These are phyloP conservation scores for Gossypium turneri DNA, from an alignment of 345 rosid species.

Conservation along the genomic window DNA sequence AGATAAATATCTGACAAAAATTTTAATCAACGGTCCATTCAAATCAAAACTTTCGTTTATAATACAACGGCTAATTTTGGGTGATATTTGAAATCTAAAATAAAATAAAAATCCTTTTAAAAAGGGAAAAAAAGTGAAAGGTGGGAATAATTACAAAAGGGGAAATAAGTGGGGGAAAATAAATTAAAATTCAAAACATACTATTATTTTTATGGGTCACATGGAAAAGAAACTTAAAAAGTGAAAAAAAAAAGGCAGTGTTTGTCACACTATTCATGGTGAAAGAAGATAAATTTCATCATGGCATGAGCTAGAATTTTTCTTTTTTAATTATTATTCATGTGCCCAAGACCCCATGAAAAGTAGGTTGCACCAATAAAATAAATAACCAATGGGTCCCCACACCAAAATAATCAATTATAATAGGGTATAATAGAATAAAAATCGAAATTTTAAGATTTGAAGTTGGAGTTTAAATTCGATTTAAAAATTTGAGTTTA, in stretches of 20 bases:
- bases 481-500: too few relatives aligned
- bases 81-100: constrained; percentile 18
- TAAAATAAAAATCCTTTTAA: background rate
- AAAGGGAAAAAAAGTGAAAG: background rate
- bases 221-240: constrained; percentile 27
- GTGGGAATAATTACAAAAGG: constrained; percentile 10
- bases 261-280: constrained; percentile 28
- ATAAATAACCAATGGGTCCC: background rate
- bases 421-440: background rate
- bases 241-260: constrained; percentile 17
- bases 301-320: constrained; percentile 16
- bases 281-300: constrained; percentile 26
- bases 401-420: background rate
- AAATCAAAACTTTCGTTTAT: too few relatives aligned
- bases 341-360: background rate
- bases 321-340: background rate
- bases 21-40: too few relatives aligned
- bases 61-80: too few relatives aligned
- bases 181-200: background rate
- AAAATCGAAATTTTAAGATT: background rate
- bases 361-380: constrained; percentile 14
- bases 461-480: too few relatives aligned
- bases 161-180: constrained; percentile 2
- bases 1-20: accelerated
- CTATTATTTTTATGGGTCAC: constrained; percentile 17